These are phyloP conservation scores for Thoreauomyces humboldtii DNA, from an alignment of 192 early-diverging fungal species.

Conservation along the genomic window DNA sequence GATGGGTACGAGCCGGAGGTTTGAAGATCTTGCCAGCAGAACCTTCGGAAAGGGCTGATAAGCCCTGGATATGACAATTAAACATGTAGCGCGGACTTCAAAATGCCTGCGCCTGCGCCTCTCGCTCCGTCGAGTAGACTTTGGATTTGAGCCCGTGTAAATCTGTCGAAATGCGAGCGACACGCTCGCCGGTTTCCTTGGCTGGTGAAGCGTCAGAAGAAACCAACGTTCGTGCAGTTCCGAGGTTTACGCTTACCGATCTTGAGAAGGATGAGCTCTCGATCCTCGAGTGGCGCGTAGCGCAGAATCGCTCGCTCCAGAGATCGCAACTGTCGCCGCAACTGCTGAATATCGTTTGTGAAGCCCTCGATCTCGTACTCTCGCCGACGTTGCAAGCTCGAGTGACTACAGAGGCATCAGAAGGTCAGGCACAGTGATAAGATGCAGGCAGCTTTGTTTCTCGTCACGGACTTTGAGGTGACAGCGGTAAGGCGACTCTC, in stretches of 20 bases:
- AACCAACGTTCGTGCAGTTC: neutral
- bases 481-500: constrained; percentile 25
- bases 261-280: constrained; percentile 50
- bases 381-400: constrained; percentile 47
- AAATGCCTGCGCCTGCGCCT: constrained; percentile 15
- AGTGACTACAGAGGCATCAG: too few species aligned
- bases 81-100: too few species aligned
- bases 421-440: too few species aligned
- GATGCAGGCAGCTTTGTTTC: constrained; percentile 10
- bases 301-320: constrained; percentile 57
- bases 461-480: constrained; percentile 32
- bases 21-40: too few species aligned
- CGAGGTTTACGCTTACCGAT: constrained; percentile 31
- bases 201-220: constrained; percentile 19
- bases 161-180: constrained; percentile 40
- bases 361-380: constrained; percentile 69
- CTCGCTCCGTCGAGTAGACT: constrained; percentile 38
- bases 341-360: constrained; percentile 56
- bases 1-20: too few species aligned
- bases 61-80: too few species aligned
- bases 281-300: constrained; percentile 57
- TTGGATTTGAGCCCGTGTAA: constrained; percentile 45
- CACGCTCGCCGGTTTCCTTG: constrained; percentile 36
- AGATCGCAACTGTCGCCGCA: constrained; percentile 51
- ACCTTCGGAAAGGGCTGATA: too few species aligned